phyloP scores from a whole-genome alignment of 306 rosid genomes.

The Castanea crenata region DNA sequence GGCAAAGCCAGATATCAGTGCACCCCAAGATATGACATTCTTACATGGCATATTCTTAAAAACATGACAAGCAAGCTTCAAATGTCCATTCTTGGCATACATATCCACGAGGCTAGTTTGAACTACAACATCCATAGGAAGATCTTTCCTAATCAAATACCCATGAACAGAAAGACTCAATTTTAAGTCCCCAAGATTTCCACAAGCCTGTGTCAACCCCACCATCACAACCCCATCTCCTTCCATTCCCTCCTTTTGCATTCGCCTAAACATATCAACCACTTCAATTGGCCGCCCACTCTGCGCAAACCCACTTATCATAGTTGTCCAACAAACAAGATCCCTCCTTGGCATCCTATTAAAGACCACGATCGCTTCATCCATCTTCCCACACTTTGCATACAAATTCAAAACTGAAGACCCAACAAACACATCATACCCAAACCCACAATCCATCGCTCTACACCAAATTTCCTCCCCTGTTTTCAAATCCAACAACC shows the following conservation, averaged over 20 bases:
- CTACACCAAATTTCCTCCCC: conserved; percentile 47
- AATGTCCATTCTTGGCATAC: conserved; percentile 35
- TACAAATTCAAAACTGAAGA: conserved; percentile 42
- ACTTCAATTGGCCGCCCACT: conserved; percentile 42
- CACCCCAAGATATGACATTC: conserved; percentile 44
- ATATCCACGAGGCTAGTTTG: conserved; percentile 48
- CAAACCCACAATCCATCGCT: conserved; percentile 33
- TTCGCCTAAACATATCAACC: conserved; percentile 30
- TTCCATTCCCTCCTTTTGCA: conserved; percentile 36
- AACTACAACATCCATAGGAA: conserved; percentile 31
- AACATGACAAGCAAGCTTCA: conserved; percentile 32
- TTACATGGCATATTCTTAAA: conserved; percentile 34
- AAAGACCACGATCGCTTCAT: conserved; percentile 27
- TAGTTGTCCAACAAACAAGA: conserved; percentile 48
- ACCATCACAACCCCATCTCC: conserved; percentile 39
- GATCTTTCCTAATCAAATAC: conserved; percentile 29
- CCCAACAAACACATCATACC: conserved; percentile 39
- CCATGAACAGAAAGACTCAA: conserved; percentile 37
- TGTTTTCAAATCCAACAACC: conserved; percentile 27
- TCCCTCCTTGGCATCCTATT: conserved; percentile 39
- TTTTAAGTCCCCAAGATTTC: conserved; percentile 29
- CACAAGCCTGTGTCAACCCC: conserved; percentile 52
- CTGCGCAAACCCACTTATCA: conserved; percentile 39
- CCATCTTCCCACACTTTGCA: conserved; percentile 41
- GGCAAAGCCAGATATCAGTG: conserved; percentile 44